Percentiles rank a stretch among this genome's conserved stretches.
These are phyloP conservation scores for Cardamine resedifolia DNA, from an alignment of 345 rosid genomes.

Conservation along the genomic window DNA sequence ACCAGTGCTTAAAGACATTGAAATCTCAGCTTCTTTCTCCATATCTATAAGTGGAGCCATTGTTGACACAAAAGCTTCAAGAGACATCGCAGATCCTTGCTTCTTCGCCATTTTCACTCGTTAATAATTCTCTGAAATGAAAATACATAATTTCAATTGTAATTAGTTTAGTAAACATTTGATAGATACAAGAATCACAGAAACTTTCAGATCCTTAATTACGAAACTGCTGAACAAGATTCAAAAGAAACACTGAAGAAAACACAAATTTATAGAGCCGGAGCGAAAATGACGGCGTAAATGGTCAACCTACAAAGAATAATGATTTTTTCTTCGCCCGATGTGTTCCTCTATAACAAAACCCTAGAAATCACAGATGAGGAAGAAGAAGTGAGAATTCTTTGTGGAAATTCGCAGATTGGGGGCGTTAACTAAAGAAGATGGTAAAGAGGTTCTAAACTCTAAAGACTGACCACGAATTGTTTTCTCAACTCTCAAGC, in stretches of 20 bases:
- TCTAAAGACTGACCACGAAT: background rate
- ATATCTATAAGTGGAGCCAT: conserved; percentile 71
- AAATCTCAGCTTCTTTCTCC: conserved; percentile 90
- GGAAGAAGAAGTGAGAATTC: conserved; percentile 7
- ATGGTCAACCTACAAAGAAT: background rate
- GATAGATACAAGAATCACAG: background rate
- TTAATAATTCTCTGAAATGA: background rate
- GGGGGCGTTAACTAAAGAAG: background rate
- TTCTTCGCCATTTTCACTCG: conserved; percentile 42
- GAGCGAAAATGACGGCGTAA: background rate
- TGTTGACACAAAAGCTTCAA: conserved; percentile 63
- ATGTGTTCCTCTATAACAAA: background rate
- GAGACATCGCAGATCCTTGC: conserved; percentile 51
- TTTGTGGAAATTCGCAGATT: background rate
- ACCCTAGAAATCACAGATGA: conserved; percentile 7
- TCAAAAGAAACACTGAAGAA: background rate
- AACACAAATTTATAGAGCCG: background rate
- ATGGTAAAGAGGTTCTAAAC: background rate
- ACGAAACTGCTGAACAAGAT: background rate
- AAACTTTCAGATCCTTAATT: background rate
- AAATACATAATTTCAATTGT: background rate
- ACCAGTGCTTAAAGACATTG: conserved; percentile 68
- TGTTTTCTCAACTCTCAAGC: background rate
- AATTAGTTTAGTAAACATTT: background rate
- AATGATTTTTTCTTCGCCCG: background rate